Conservation (phyloP, 2,329 filamentous ascomycete species). For the Sarocladiaceae sp. region DNA sequence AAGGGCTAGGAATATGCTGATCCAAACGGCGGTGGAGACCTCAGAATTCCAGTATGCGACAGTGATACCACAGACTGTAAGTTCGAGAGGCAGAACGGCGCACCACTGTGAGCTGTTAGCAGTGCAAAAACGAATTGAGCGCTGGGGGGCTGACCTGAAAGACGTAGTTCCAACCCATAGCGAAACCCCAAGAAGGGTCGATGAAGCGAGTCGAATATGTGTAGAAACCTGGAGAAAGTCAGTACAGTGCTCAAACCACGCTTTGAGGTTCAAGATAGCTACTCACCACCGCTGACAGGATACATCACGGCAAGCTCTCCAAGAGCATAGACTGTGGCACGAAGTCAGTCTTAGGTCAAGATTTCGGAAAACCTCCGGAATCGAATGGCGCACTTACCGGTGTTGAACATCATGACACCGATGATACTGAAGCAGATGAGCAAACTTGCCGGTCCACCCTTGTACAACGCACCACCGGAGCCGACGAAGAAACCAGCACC, state of each 20-base stretch:
- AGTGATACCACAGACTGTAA: constrained; percentile 46
- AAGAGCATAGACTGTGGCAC: constrained; percentile 43
- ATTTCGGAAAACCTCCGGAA: background rate
- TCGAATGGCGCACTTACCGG: constrained; percentile 19
- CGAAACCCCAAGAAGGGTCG: constrained; percentile 53
- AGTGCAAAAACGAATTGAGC: background rate
- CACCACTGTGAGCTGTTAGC: constrained; percentile 36
- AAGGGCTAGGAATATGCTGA: constrained; percentile 43
- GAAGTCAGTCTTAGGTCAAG: background rate
- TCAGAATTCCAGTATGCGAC: constrained; percentile 45
- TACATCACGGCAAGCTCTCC: constrained; percentile 56
- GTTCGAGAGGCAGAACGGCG: constrained; percentile 41
- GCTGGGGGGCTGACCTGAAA: background rate
- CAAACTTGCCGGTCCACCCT: constrained; percentile 34
- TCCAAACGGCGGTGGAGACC: constrained; percentile 42
- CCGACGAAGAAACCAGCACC: constrained; percentile 55
- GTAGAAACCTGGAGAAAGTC: constrained; percentile 36
- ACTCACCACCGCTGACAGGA: constrained; percentile 48
- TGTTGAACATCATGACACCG: constrained; percentile 51
- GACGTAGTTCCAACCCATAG: constrained; percentile 47
- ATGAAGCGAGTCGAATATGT: constrained; percentile 56
- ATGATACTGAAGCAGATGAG: constrained; percentile 43
- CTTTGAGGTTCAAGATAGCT: background rate
- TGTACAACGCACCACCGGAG: constrained; percentile 44
- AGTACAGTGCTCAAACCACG: background rate